Base-by-base conservation (phyloP, 2,329 filamentous ascomycete species). In the Coniella vitis region DNA sequence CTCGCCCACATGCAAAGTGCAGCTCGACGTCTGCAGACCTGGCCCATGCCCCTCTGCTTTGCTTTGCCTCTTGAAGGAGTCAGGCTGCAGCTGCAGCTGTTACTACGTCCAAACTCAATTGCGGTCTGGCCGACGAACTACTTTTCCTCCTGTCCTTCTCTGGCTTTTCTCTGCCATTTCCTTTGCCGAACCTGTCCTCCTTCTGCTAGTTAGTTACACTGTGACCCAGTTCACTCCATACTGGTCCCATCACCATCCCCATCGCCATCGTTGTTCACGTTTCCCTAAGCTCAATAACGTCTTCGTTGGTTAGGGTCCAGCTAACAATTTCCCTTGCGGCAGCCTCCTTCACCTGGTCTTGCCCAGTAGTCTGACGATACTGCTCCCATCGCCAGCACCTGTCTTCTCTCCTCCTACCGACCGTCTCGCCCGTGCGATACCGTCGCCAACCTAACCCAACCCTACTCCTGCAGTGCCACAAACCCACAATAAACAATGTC, bases 401-500 rank as follows among this genome's bases (percentile, higher is more conserved):
- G 7, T 16, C 25, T 35, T 40, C 16, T 14, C 32, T 49, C 52
- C 60, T 59, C 59, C 65, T 66, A 48, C 50, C 41, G 54, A 58
- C 52, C 37, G 29, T 25, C 29, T 35, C 25, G 25, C 29, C 32
- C 17, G 36, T 21, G 44, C 29, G 17, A 21, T 29, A 41, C 38
- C 8, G 22, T 20, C 45, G 19, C 29, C 12, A 22, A 9, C 45
- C 21, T 19, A 10, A 34, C 12, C 16, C 20, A 59, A 54, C 58
- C 47, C 58, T 59, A 56, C 22, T 58, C 56, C 58, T 58, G 58
- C 61, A 48, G 59, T 12, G 19, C n/a, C n/a, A n/a, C 57, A 57
- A 54, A 62, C 57, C 62, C 65, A 63, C 63, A 69, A 65, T 64
- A 68, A 67, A 71, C 69, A 74, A 97, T 97, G 93, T 95, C 93